Percentiles rank a stretch among this genome's conserved stretches.
Conservation (phyloP, 306 rosid genomes). For the Acacia confusa region DNA sequence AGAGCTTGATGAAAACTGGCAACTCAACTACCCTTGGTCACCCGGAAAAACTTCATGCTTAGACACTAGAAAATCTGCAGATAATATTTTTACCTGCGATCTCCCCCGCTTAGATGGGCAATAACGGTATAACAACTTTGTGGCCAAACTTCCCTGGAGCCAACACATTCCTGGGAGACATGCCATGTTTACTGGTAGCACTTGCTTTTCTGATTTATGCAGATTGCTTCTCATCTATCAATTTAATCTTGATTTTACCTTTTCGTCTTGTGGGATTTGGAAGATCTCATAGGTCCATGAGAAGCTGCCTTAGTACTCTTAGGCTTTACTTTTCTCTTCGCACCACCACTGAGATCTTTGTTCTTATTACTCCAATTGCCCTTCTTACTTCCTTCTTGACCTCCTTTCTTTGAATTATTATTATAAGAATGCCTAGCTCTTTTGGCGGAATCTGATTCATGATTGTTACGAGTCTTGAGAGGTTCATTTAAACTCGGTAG, state of each 20-base stretch:
- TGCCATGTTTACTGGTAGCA: not conserved
- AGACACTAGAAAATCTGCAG: conserved; percentile 6
- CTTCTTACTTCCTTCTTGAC: conserved; percentile 31
- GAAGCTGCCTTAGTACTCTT: conserved; percentile 18
- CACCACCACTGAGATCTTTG: conserved; percentile 30
- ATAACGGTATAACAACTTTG: not conserved
- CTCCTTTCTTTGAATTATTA: conserved; percentile 32
- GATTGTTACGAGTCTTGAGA: conserved; percentile 24
- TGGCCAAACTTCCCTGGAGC: conserved; percentile 2
- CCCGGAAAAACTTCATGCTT: conserved; percentile 17
- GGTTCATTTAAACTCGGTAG: conserved; percentile 24
- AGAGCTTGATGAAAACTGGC: not conserved
- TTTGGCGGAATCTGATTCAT: conserved; percentile 32
- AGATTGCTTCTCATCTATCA: not conserved
- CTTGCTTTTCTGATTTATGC: conserved; percentile 15
- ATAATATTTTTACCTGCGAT: not conserved
- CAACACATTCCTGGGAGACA: conserved; percentile 7
- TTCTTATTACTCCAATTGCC: conserved; percentile 28
- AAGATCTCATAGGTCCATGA: conserved; percentile 30
- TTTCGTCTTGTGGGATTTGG: conserved; percentile 39
- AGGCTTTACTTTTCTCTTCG: conserved; percentile 38
- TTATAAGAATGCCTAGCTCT: conserved; percentile 42
- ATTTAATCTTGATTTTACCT: conserved; percentile 32
- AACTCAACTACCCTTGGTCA: not conserved
- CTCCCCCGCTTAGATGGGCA: not conserved